Evolutionary conservation across 257 asterid species (phyloP), one percentile per base, ranked within the genome.

Genomic region (Ligustrum vulgare): DNA sequence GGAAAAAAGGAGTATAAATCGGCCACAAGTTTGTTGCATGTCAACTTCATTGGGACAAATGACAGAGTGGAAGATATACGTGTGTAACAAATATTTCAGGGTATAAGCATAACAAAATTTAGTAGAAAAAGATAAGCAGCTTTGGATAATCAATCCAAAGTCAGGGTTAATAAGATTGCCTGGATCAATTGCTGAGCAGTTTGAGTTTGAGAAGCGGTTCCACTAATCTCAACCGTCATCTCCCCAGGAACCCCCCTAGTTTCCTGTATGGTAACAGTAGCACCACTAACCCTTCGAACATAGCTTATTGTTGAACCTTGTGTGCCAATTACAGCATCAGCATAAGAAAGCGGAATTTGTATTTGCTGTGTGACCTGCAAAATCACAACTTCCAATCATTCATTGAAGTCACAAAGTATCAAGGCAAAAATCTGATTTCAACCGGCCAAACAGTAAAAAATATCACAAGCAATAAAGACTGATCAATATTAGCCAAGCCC

Each of bases 191-290:
- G 97, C 77, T 90, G 93, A 75, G 98, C 98, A 70, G 97, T 90
- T 84, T 93, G 98, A 79, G 90, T 96, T 86, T 93, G 98, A 72
- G 96, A 88, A 82, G 97, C 88, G 83, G 94, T 88, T 80, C 98
- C 99, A 77, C 85, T 87, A 66, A 94, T 94, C 89, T 94, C 98
- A 74, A 92, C 97, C 0, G 98, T 94, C 98, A 94, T 94, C 84
- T 94, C 98, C 41, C 89, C 90, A 45, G 99, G 99, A 77, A 85
- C 91, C 47, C 97, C 98, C 80, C 92, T 87, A 18, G 97, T 84
- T 88, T 94, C 99, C 87, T 94, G 99, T 77, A 94, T 88, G 79
- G 98, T 86, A 58, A 94, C 95, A 22, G 98, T 94, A 63, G 99
- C 95, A 67, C 98, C 98, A 82, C 99, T 94, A 13, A 85, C 91